These are phyloP conservation scores for Hsuehochloa calcarea DNA, from an alignment of 176 grass and related monocot genomes.

Conservation along the genomic window DNA sequence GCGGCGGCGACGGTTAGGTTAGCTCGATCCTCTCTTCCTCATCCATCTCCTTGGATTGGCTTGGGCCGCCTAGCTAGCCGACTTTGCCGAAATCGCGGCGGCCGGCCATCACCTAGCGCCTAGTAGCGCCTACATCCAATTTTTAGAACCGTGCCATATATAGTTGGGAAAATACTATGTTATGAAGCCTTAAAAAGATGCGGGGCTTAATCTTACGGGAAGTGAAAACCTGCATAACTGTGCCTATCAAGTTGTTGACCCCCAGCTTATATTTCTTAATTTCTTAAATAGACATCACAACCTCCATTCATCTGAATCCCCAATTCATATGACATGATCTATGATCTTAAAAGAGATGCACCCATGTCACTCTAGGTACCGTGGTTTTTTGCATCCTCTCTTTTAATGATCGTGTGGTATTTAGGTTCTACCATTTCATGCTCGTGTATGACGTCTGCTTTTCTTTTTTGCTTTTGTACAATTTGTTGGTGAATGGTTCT, in stretches of 20 bases:
- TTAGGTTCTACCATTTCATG: constrained; percentile 4
- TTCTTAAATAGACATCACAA: not conserved
- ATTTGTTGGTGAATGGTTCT: not conserved
- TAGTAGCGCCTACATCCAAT: too few species aligned
- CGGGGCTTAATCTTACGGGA: not conserved
- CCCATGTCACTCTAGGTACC: not conserved
- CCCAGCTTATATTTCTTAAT: not conserved
- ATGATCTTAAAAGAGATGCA: not conserved
- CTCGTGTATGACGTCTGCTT: not conserved
- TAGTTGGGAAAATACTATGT: not conserved
- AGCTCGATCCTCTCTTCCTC: too few species aligned
- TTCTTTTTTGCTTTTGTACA: not conserved
- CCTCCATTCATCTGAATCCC: not conserved
- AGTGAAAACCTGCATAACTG: not conserved
- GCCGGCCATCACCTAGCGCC: too few species aligned
- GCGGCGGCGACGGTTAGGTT: too few species aligned
- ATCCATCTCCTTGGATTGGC: too few species aligned
- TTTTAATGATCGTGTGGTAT: not conserved
- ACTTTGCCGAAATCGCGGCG: too few species aligned
- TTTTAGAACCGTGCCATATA: not conserved
- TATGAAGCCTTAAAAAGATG: not conserved
- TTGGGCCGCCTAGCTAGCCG: too few species aligned
- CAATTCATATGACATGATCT: not conserved
- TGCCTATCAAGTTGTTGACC: not conserved
- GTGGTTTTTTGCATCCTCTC: not conserved